A percentile compares a stretch with the other conserved stretches of the same genome.
Evolutionary conservation across 768 basidiomycete species (phyloP).

Genomic region (Russula dissimulans): DNA sequence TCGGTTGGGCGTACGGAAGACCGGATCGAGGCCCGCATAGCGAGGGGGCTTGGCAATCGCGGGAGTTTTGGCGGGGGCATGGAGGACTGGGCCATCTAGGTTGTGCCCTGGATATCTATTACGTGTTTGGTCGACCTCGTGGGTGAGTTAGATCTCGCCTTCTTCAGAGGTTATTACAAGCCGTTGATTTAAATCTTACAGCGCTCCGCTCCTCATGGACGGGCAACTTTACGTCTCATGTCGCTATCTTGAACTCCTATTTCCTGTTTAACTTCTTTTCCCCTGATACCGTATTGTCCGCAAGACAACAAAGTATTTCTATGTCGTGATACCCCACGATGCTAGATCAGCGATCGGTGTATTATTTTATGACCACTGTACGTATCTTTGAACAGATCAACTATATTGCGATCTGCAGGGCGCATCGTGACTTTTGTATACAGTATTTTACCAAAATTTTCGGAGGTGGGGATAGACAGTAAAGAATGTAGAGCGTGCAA

Average conservation of each 20-base stretch:
- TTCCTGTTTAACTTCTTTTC: neutral
- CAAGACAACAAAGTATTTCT: neutral
- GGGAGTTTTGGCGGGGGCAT: constrained; percentile 34
- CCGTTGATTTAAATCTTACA: neutral
- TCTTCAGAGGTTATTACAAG: neutral
- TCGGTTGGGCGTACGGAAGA: constrained; percentile 40
- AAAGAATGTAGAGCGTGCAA: neutral
- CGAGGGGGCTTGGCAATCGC: constrained; percentile 28
- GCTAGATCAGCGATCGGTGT: neutral
- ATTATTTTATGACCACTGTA: neutral
- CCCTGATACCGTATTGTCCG: neutral
- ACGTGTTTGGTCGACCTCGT: neutral
- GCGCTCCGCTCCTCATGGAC: constrained; percentile 4
- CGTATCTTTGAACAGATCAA: neutral
- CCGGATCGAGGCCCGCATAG: constrained; percentile 29
- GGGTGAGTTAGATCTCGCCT: constrained; percentile 5
- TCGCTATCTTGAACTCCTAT: neutral
- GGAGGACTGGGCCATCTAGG: constrained; percentile 43
- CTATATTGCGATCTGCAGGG: neutral
- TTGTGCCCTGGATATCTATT: neutral
- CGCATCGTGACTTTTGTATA: neutral
- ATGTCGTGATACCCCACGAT: neutral
- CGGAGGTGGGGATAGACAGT: neutral
- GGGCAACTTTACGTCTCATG: neutral
- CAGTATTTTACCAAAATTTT: neutral